Percentiles rank a stretch among this genome's conserved stretches.
Conservation (phyloP, 78 protist genomes). For the Dictyostelium firmibasis region DNA sequence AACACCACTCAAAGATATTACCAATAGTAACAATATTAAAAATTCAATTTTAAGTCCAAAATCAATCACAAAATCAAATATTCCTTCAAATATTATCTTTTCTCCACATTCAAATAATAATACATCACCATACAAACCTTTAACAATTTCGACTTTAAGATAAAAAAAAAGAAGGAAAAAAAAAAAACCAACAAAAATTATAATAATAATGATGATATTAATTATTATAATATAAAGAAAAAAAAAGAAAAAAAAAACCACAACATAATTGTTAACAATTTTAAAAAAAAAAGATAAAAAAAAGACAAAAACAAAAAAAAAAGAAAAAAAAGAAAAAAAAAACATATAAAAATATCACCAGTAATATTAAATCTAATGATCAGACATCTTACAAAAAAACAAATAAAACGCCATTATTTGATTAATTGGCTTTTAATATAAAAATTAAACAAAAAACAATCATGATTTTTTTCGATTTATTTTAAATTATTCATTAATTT, state of each 20-base stretch:
- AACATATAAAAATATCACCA: background rate
- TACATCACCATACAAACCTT: slow-evolving; percentile 28
- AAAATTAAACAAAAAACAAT: too few species aligned
- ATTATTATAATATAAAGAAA: background rate
- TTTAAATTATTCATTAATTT: background rate
- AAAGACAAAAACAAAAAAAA: background rate
- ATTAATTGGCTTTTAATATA: background rate
- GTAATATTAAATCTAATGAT: background rate
- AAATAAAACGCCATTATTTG: background rate
- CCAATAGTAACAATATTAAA: background rate
- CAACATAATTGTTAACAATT: background rate
- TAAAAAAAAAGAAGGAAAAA: too few species aligned
- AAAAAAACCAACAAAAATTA: background rate
- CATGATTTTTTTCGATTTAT: background rate
- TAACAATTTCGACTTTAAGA: slow-evolving; percentile 59
- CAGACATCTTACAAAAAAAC: background rate
- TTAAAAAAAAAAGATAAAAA: background rate
- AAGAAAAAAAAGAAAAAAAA: too few species aligned
- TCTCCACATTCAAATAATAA: background rate
- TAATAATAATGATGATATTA: background rate
- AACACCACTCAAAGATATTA: slow-evolving; percentile 1
- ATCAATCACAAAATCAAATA: background rate
- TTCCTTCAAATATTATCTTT: background rate
- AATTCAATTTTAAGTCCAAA: background rate
- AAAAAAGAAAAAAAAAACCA: background rate